Evolutionary conservation across 2,329 filamentous ascomycete genomes (phyloP), one percentile per base, ranked within the genome.

Genomic region (Dryadomyces quercivorus): DNA sequence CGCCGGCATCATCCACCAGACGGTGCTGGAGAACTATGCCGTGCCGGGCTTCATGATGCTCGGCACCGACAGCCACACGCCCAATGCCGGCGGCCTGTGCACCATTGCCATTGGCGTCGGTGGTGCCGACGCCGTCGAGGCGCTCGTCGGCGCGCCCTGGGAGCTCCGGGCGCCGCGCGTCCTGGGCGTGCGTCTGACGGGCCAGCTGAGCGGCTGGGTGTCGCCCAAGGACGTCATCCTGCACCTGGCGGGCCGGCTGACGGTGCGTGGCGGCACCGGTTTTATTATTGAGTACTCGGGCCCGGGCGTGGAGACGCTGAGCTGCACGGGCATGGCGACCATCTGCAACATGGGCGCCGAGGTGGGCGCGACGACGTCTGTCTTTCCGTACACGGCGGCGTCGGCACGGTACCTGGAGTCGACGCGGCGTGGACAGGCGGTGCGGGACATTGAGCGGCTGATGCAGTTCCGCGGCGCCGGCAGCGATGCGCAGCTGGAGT

Each of bases 41-140:
- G 83, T 92, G n/a, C 93, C 93, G 20, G 93, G 93, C 51, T 72
- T 97, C 62, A 96, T 98, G 91, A 97, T 98, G 90, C 80, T 98
- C 44, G 93, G 93, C 55, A 98, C 93, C 34, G 93, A 98, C 70
- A 95, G 88, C 64, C 93, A 98, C 70, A 96, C 90, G 48, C 93
- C 93, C 46, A 98, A 97, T 66, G 93, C 89, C n/a, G 93, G 93
- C 63, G 93, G 93, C 56, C 75, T 97, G 54, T 90, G 87, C 61
- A 91, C 89, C 4, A 89, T 96, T 63, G 93, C 93, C 9, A 97
- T 98, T 67, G 93, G 93, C 68, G 93, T 98, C 38, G 93, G 93
- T 65, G 93, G 93, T 65, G 93, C 93, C 22, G 93, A 98, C 71
- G 93, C 93, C 22, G 93, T 98, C 2, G 93, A 98, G 72, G 93